Evolutionary conservation across 257 asterid species (phyloP).

Genomic region (Linderniella brevidens): DNA sequence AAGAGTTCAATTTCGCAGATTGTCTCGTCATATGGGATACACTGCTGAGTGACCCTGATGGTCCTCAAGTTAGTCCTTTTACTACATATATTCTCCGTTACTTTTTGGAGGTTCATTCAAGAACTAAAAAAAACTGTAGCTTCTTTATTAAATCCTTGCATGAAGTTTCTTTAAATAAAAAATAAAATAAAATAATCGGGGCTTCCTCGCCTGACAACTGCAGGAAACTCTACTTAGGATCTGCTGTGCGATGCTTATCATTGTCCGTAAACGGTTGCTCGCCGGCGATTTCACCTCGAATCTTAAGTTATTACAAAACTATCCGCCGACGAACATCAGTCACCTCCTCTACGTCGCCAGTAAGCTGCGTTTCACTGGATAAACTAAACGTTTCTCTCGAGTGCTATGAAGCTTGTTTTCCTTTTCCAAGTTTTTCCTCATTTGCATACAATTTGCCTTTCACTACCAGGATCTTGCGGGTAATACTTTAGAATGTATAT

Average conservation of each 20-base stretch:
- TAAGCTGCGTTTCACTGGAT: conserved; percentile 27
- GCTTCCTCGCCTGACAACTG: conserved; percentile 7
- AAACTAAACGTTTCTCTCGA: too few relatives aligned
- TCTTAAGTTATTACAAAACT: conserved; percentile 75
- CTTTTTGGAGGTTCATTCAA: not conserved
- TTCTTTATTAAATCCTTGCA: not conserved
- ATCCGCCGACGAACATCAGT: conserved; percentile 76
- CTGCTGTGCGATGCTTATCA: conserved; percentile 87
- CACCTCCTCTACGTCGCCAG: conserved; percentile 87
- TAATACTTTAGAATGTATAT: too few relatives aligned
- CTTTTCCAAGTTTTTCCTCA: too few relatives aligned
- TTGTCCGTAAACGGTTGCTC: conserved; percentile 70
- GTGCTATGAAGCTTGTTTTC: too few relatives aligned
- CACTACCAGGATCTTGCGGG: too few relatives aligned
- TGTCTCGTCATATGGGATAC: conserved; percentile 84
- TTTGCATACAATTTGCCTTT: too few relatives aligned
- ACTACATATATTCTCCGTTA: conserved; percentile 3
- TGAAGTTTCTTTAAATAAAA: too few relatives aligned
- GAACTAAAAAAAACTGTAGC: not conserved
- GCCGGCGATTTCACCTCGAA: conserved; percentile 94
- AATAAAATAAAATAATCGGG: too few relatives aligned
- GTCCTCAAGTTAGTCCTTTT: conserved; percentile 64
- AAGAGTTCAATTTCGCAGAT: conserved; percentile 78
- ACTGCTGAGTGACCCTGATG: conserved; percentile 88
- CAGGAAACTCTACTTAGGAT: conserved; percentile 82